Conservation (phyloP, 2,329 filamentous ascomycete species). For the Blastomyces parvus region DNA sequence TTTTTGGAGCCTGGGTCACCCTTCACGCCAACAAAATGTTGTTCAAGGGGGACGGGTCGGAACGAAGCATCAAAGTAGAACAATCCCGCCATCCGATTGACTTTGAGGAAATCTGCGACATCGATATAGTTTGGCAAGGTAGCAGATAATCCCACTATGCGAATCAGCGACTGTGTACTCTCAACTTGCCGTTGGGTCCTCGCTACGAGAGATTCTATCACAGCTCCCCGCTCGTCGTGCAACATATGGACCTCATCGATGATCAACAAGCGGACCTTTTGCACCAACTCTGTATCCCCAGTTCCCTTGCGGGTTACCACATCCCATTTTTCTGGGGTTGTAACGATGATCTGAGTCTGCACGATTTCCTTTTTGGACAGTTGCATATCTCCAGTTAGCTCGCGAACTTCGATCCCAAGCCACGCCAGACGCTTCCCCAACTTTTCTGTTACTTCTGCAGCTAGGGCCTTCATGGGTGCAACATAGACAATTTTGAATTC, state of each 20-base stretch:
- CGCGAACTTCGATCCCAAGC: slow-evolving; percentile 84
- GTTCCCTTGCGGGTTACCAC: slow-evolving; percentile 95
- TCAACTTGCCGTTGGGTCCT: slow-evolving; percentile 94
- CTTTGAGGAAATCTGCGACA: slow-evolving; percentile 91
- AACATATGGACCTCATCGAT: slow-evolving; percentile 99
- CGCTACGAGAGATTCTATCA: slow-evolving; percentile 90
- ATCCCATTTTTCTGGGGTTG: slow-evolving; percentile 98
- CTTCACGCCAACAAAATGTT: slow-evolving; percentile 94
- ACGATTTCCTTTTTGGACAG: slow-evolving; percentile 93
- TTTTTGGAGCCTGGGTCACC: slow-evolving; percentile 57
- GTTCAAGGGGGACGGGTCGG: slow-evolving; percentile 87
- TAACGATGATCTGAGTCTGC: slow-evolving; percentile 95
- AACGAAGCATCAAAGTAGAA: slow-evolving; percentile 98
- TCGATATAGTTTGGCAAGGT: slow-evolving; percentile 95
- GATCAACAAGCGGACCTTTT: slow-evolving; percentile 90
- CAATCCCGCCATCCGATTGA: slow-evolving; percentile 82
- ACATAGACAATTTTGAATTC: slow-evolving; percentile 99
- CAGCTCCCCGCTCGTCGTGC: slow-evolving; percentile 91
- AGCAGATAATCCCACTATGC: slow-evolving; percentile 88
- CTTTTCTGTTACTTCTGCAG: slow-evolving; percentile 93
- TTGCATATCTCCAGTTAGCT: slow-evolving; percentile 98
- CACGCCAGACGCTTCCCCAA: slow-evolving; percentile 83
- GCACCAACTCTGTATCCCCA: slow-evolving; percentile 92
- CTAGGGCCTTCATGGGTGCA: slow-evolving; percentile 96
- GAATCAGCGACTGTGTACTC: slow-evolving; percentile 93